phyloP scores from a whole-genome alignment of 1,284 basidiomycete species.

The Malassezia sp. region DNA sequence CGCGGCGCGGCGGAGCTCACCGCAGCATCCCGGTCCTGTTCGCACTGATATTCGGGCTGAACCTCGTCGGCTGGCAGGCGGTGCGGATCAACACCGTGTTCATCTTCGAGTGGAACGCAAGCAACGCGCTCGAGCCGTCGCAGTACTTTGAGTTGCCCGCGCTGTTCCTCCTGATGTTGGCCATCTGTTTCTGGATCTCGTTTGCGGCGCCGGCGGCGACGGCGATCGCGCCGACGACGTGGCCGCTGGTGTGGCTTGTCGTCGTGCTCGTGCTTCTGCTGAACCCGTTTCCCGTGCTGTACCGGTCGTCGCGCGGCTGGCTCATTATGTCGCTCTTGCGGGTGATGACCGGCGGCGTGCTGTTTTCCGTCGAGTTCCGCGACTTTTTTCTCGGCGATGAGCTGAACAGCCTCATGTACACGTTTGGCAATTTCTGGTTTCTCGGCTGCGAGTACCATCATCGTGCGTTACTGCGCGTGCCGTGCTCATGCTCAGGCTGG shows the following conservation, averaged over 20 bases:
- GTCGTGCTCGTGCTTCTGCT: conserved; percentile 57
- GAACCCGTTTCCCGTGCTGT: conserved; percentile 64
- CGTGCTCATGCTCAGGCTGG: too few relatives aligned
- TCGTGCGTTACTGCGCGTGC: conserved; percentile 21
- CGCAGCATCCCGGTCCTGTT: conserved; percentile 69
- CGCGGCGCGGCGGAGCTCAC: too few relatives aligned
- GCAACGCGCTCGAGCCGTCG: conserved; percentile 64
- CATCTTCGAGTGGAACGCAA: conserved; percentile 63
- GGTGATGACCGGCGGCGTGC: conserved; percentile 57
- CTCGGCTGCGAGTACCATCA: conserved; percentile 58
- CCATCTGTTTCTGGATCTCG: conserved; percentile 72
- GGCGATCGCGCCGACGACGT: conserved; percentile 49
- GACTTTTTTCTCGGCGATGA: conserved; percentile 47
- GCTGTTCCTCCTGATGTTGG: conserved; percentile 63
- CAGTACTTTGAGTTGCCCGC: conserved; percentile 76
- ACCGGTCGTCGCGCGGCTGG: conserved; percentile 65
- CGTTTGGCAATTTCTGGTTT: conserved; percentile 51
- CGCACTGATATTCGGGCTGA: conserved; percentile 62
- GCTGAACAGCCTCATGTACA: conserved; percentile 45
- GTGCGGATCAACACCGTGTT: conserved; percentile 78
- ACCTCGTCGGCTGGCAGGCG: conserved; percentile 65
- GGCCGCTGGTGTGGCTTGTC: conserved; percentile 76
- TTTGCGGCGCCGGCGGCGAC: conserved; percentile 52
- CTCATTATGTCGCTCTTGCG: conserved; percentile 56
- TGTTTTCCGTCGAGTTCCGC: conserved; percentile 46